These are phyloP conservation scores for Fagus crenata DNA, from an alignment of 306 rosid genomes.

Conservation along the genomic window DNA sequence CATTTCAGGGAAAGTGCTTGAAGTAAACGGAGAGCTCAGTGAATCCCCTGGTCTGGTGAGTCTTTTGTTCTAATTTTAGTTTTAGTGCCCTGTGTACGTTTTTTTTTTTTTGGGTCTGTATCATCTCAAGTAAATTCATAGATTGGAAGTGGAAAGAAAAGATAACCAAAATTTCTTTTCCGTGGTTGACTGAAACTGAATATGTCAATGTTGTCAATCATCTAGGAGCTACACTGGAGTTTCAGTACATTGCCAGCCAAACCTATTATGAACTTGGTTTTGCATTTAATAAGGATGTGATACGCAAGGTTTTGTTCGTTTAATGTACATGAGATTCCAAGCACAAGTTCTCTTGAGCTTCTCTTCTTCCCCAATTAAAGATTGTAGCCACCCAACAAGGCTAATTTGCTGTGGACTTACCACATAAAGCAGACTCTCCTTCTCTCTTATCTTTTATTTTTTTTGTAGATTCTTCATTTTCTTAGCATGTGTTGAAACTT, in stretches of 20 bases:
- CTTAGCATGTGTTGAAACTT: no score
- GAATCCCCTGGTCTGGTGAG: conserved; percentile 88
- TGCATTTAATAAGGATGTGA: background rate
- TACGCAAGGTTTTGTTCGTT: background rate
- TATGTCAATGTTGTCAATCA: background rate
- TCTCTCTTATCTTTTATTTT: no score
- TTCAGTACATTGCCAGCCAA: background rate
- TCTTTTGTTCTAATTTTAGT: conserved; percentile 23
- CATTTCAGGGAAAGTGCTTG: conserved; percentile 71
- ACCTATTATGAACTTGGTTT: background rate
- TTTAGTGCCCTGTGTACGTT: background rate
- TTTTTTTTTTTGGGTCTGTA: background rate
- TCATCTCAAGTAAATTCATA: background rate
- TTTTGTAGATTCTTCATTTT: no score
- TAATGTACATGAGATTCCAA: background rate
- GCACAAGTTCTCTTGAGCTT: no score
- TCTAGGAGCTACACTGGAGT: background rate
- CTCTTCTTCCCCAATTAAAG: no score
- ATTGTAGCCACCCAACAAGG: no score
- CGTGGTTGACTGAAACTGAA: background rate
- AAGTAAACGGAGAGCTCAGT: conserved; percentile 70
- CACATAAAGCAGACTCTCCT: no score
- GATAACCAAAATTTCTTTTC: background rate
- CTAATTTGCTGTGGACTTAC: no score
- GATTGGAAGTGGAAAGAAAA: background rate